Evolutionary conservation across 2,329 filamentous ascomycete species (phyloP), one percentile per base, ranked within the genome.

Genomic region (Knoxdaviesia capensis): DNA sequence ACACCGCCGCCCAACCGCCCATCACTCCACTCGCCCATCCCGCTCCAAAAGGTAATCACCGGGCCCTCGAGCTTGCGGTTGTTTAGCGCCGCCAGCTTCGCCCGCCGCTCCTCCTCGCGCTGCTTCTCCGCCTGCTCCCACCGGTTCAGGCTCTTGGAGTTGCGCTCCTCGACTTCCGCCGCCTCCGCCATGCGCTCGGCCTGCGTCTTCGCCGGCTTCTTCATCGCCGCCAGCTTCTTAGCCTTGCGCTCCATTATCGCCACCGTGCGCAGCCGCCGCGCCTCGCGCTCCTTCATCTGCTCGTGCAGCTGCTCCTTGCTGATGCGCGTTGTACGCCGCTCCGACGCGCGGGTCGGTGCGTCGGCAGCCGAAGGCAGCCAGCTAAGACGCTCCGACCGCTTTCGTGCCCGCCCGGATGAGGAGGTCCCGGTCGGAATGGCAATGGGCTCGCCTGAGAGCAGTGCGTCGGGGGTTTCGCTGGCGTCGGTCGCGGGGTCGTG

Each of bases 61-160:
- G 90, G 85, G 0, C 90, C 90, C 42, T 88, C 78, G 6, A 96
- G 69, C 41, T 81, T 84, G 40, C 87, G 75, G 55, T 86, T 84
- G 52, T 93, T 82, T 50, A 96, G 65, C 9, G 88, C 90, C 35
- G 88, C 86, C 39, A 96, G 66, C 59, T 81, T 88, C 36, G 77
- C 80, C 48, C 76, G 72, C 46, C 88, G 72, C 53, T 93, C 82
- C 51, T 88, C 84, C 49, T 87, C 81, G 45, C 88, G 76, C 55
- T 80, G 77, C 59, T 85, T 86, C 61, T 98, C 90, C 6, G 85
- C 83, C 57, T 85, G 80, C 57, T 96, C 87, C 87, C 88, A 96
- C 43, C 84, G 71, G 54, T 88, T 94, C 53, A 94, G 62, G 58
- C 80, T 96, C 66, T 84, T 92, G 50, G 80, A 73, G 58, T 98